Percentiles rank a stretch among this genome's conserved stretches.
Conservation (phyloP, 371 early-diverging fungal genomes). For the Saksenaea vasiformis region DNA sequence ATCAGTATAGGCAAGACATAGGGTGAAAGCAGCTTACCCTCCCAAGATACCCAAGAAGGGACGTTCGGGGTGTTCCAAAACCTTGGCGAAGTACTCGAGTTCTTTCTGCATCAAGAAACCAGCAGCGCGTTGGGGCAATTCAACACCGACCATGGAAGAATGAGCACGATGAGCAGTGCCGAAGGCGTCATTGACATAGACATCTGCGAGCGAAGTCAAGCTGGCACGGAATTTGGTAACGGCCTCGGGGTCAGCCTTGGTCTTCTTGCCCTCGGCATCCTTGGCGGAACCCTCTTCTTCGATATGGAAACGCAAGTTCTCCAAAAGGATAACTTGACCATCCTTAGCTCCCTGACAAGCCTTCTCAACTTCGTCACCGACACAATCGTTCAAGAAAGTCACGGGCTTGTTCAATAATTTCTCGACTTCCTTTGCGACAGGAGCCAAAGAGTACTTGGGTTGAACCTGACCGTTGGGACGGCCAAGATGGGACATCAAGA, state of each 20-base stretch:
- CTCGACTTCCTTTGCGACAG: constrained; percentile 89
- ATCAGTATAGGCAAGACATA: background rate
- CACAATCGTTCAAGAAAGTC: constrained; percentile 93
- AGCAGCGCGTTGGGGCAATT: constrained; percentile 88
- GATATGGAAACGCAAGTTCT: constrained; percentile 98
- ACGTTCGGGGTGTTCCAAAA: constrained; percentile 87
- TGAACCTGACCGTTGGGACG: constrained; percentile 95
- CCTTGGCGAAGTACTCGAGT: constrained; percentile 96
- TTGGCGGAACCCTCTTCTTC: constrained; percentile 98
- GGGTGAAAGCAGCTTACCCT: constrained; percentile 59
- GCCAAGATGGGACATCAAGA: constrained; percentile 98
- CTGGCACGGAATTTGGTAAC: constrained; percentile 89
- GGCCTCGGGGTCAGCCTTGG: constrained; percentile 83
- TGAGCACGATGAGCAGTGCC: constrained; percentile 98
- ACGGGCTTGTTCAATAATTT: constrained; percentile 83
- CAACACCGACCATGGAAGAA: constrained; percentile 96
- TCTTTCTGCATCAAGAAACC: constrained; percentile 99
- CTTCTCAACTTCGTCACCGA: constrained; percentile 87
- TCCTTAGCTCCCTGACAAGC: constrained; percentile 73
- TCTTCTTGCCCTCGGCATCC: constrained; percentile 87
- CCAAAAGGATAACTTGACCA: constrained; percentile 93
- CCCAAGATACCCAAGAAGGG: constrained; percentile 99
- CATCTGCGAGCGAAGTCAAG: constrained; percentile 92
- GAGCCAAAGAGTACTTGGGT: constrained; percentile 89
- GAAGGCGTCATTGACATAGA: constrained; percentile 99